phyloP scores from a whole-genome alignment of 257 asterid species.

The Datura wrightii region DNA sequence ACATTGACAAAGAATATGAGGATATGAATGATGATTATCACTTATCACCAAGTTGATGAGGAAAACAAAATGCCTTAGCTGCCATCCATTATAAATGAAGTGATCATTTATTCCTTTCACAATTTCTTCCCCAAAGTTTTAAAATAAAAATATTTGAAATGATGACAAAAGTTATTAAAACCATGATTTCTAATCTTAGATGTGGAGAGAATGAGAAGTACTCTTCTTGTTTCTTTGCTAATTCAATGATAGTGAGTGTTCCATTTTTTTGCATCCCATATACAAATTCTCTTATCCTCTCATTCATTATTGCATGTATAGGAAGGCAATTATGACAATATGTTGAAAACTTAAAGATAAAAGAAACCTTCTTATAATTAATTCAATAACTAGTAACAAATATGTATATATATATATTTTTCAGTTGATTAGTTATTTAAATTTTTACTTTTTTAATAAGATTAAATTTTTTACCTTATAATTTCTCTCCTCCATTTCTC shows the following conservation, averaged over 20 bases:
- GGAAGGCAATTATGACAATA: not conserved
- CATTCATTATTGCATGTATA: not conserved
- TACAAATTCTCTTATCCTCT: not conserved
- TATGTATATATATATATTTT: too few species aligned
- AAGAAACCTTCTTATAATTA: not conserved
- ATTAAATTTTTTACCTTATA: too few species aligned
- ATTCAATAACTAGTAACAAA: not conserved
- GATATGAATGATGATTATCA: not conserved
- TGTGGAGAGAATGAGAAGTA: not conserved
- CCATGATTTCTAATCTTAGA: not conserved
- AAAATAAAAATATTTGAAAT: constrained; percentile 21
- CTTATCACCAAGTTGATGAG: constrained; percentile 11
- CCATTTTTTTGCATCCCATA: not conserved
- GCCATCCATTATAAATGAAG: not conserved
- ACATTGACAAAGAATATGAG: not conserved
- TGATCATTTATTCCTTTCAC: not conserved
- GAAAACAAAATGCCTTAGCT: constrained; percentile 13
- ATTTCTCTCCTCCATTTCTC: too few species aligned
- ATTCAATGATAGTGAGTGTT: constrained; percentile 11
- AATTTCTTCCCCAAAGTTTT: not conserved
- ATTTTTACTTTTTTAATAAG: too few species aligned
- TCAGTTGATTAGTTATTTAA: too few species aligned
- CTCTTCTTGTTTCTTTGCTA: not conserved
- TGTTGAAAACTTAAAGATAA: not conserved
- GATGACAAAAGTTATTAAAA: not conserved